Conservation (phyloP, 768 basidiomycete species). For the Rhizopogon vinicolor region DNA sequence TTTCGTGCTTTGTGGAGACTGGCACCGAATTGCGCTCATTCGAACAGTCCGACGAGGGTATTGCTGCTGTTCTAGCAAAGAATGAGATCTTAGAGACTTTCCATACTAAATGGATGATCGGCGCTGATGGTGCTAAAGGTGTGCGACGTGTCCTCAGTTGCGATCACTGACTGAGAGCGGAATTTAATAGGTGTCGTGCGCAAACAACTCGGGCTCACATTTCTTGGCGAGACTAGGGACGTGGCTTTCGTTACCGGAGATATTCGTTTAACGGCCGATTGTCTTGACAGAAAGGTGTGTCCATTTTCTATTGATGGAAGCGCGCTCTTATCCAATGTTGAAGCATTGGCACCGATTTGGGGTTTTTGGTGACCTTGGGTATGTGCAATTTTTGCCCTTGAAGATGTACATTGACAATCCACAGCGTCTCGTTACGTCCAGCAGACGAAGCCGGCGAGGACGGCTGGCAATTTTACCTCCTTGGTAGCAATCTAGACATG, state of each 20-base stretch:
- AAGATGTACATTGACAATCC: no score
- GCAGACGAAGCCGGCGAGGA: not conserved
- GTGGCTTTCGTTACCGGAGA: slow-evolving; percentile 27
- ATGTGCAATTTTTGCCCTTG: no score
- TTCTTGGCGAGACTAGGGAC: slow-evolving; percentile 28
- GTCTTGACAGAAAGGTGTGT: slow-evolving; percentile 3
- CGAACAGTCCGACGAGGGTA: slow-evolving; percentile 27
- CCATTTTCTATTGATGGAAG: no score
- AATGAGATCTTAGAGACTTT: slow-evolving; percentile 13
- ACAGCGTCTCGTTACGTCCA: not conserved
- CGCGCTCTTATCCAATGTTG: not conserved
- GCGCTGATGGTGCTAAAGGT: slow-evolving; percentile 34
- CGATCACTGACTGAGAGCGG: no score
- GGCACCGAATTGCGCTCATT: slow-evolving; percentile 29
- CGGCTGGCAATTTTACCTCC: not conserved
- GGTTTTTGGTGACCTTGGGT: no score
- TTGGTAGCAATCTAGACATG: slow-evolving; percentile 9
- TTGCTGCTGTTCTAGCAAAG: slow-evolving; percentile 23
- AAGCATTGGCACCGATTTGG: slow-evolving; percentile 3
- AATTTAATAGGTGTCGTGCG: slow-evolving; percentile 20
- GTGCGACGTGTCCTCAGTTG: not conserved
- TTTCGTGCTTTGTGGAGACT: slow-evolving; percentile 25
- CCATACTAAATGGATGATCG: slow-evolving; percentile 26
- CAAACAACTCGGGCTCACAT: slow-evolving; percentile 8
- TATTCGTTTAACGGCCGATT: slow-evolving; percentile 23